phyloP scores from a whole-genome alignment of 2,329 filamentous ascomycete genomes.

The Phaeosphaeria sp. region DNA sequence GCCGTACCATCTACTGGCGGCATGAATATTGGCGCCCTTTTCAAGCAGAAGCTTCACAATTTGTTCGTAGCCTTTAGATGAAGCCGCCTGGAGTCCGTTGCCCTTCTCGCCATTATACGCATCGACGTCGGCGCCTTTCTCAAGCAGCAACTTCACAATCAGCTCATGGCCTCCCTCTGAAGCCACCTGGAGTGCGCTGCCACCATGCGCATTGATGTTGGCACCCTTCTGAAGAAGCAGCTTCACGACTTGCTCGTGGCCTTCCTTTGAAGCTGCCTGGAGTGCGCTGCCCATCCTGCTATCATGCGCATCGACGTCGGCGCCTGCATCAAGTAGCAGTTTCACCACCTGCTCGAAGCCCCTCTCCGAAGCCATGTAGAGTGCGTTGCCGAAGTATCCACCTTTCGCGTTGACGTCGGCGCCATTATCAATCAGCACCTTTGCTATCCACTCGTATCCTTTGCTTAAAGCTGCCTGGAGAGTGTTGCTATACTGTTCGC shows the following conservation, averaged over 20 bases:
- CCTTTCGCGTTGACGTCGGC: too few species aligned
- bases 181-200: constrained; percentile 6
- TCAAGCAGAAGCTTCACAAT: constrained; percentile 23
- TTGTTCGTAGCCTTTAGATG: constrained; percentile 15
- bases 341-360: too few species aligned
- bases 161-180: background rate
- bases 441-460: background rate
- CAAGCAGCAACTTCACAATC: constrained; percentile 4
- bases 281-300: background rate
- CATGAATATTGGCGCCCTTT: background rate
- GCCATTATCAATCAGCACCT: background rate
- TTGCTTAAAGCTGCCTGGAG: too few species aligned
- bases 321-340: too few species aligned
- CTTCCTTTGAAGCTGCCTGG: background rate
- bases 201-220: background rate
- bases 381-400: too few species aligned
- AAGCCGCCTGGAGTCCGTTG: constrained; percentile 26
- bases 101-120: background rate
- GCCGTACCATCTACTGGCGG: background rate
- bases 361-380: too few species aligned
- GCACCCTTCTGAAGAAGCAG: constrained; percentile 16
- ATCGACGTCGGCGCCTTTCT: too few species aligned
- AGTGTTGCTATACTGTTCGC: background rate
- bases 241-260: too few species aligned
- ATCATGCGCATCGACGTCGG: background rate